A percentile compares a stretch with the other conserved stretches of the same genome.
Evolutionary conservation across 1,139 yeast species (phyloP).

Genomic region (Taiozyma onychis): DNA sequence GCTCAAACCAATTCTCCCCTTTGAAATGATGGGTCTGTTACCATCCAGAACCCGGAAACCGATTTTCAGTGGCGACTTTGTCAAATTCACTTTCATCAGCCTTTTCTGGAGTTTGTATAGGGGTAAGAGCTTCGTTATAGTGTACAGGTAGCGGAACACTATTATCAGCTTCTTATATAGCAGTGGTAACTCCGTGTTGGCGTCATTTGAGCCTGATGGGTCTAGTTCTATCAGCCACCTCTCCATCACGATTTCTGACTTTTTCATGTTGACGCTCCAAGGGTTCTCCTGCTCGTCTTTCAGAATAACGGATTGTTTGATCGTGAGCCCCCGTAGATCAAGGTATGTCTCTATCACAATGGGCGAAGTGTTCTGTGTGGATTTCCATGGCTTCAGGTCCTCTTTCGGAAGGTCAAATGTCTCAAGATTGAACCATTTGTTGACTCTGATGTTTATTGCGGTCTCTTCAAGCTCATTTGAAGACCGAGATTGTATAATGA

Average conservation of each 20-base stretch:
- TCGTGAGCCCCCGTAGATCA: slow-evolving; percentile 57
- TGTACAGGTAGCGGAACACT: slow-evolving; percentile 67
- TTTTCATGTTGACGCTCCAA: slow-evolving; percentile 54
- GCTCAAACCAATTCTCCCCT: slow-evolving; percentile 80
- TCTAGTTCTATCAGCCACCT: slow-evolving; percentile 89
- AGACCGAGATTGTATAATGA: slow-evolving; percentile 40
- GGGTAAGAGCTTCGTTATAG: slow-evolving; percentile 67
- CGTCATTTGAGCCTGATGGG: slow-evolving; percentile 23
- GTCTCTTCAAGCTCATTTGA: slow-evolving; percentile 7
- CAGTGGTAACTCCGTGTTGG: slow-evolving; percentile 51
- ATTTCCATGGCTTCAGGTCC: slow-evolving; percentile 58
- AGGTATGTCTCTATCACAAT: slow-evolving; percentile 80
- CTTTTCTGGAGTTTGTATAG: slow-evolving; percentile 48
- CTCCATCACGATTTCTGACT: slow-evolving; percentile 80
- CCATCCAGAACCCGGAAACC: slow-evolving; percentile 73
- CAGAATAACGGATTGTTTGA: slow-evolving; percentile 57
- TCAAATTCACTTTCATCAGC: slow-evolving; percentile 34
- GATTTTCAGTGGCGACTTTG: slow-evolving; percentile 36
- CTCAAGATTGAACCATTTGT: slow-evolving; percentile 69
- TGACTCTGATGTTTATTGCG: slow-evolving; percentile 26
- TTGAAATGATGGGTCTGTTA: slow-evolving; percentile 66
- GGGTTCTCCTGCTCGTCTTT: slow-evolving; percentile 44
- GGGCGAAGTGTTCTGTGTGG: slow-evolving; percentile 35
- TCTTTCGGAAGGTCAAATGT: slow-evolving; percentile 45
- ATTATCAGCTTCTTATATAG: slow-evolving; percentile 73